Base-by-base conservation (phyloP, 371 early-diverging fungal genomes). In the Lichtheimia ornata region DNA sequence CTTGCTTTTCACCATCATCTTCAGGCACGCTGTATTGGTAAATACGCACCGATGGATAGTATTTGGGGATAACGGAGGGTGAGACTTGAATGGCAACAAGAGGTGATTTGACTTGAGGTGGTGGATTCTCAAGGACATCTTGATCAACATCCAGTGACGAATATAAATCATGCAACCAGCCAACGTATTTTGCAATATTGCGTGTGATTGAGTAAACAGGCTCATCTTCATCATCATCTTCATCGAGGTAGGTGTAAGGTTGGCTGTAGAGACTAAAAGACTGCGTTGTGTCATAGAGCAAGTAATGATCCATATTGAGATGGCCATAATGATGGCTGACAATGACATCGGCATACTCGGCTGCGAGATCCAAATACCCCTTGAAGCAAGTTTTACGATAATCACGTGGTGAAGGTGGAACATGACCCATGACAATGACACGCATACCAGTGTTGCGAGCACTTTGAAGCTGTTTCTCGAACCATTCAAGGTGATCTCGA, bases 241-340 rank as follows among this genome's bases (percentile, higher is more conserved):
- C 51, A 15, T 43, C 45, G 15, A n/a, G 4, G n/a, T 15, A 28
- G 5, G 50, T 47, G 17, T 18, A 47, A n/a, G 47, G 18, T 6
- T 47, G n/a, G 6, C 47, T 47, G 5, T n/a, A n/a, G 17, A 27
- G 56, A 24, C 24, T 45, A 5, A 28, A 18, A 6, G 27, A 56
- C 2, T 53, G 27, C 42, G 53, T 18, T 12, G 59, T 63, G 59
- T 73, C 79, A 43, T 88, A 73, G 54, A 89, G 77, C 20, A 84
- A 67, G 60, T 91, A 89, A 57, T 88, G 85, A 63, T 94, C 94
- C 74, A 87, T 87, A 72, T 94, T 94, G 65, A 88, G 82, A 74
- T 94, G 94, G 4, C 93, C 94, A 66, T 77, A 91, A 56, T 91
- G 76, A 71, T 91, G 91, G 17, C 90, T 88, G 25, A 82, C 71